A percentile compares a stretch with the other conserved stretches of the same genome.
phyloP scores from a whole-genome alignment of 768 basidiomycete species.

The Xerocomellus chrysenteron region DNA sequence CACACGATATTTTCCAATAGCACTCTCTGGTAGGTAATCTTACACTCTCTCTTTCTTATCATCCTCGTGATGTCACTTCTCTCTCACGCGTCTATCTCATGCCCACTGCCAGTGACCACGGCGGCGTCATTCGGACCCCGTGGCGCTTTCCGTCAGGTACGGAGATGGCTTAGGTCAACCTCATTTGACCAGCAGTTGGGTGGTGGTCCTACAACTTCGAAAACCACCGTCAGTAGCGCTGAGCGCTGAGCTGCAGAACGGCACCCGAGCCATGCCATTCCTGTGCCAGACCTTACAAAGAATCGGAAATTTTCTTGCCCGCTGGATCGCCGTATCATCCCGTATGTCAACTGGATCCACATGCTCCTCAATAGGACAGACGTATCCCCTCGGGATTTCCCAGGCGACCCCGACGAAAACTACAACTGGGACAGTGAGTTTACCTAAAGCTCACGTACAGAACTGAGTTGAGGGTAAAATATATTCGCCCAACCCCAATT shows the following conservation, averaged over 20 bases:
- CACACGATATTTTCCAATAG: background rate
- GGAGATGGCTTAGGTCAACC: background rate
- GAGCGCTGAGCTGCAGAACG: too few species aligned
- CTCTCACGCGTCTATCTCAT: too few species aligned
- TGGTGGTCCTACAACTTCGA: too few species aligned
- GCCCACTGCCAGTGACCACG: too few species aligned
- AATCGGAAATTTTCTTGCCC: background rate
- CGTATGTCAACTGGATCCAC: background rate
- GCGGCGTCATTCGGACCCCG: too few species aligned
- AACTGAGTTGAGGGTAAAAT: background rate
- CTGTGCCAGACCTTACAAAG: background rate
- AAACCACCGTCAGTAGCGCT: too few species aligned
- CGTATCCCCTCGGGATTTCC: slow-evolving; percentile 24
- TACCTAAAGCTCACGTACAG: slow-evolving; percentile 1
- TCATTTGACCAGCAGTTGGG: too few species aligned
- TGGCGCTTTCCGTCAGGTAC: background rate
- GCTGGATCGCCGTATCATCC: background rate
- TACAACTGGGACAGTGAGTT: background rate
- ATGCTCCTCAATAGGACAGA: background rate
- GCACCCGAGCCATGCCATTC: background rate
- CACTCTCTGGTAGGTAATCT: background rate
- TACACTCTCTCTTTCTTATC: too few species aligned
- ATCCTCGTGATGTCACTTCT: too few species aligned
- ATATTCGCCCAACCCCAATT: background rate
- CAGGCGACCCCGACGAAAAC: slow-evolving; percentile 3